Percentiles rank a stretch among this genome's conserved stretches.
Evolutionary conservation across 1,139 yeast genomes (phyloP).

Genomic region (Yamadazyma membranifaciens): DNA sequence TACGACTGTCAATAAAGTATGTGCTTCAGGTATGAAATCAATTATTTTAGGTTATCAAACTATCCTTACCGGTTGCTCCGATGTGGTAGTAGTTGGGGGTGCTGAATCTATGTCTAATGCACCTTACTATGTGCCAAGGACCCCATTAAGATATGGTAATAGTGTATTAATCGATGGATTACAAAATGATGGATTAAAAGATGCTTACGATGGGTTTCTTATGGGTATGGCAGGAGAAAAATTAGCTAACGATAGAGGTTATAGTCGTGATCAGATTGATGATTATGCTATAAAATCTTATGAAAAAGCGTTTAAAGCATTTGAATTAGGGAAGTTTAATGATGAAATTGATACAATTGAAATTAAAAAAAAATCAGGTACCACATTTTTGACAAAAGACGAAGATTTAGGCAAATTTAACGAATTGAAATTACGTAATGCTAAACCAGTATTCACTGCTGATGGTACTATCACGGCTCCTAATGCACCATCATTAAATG

Average conservation of each 20-base stretch:
- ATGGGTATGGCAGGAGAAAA: constrained; percentile 98
- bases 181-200: constrained; percentile 86
- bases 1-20: constrained; percentile 90
- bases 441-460: constrained; percentile 90
- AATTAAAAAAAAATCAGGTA: constrained; percentile 86
- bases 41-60: constrained; percentile 87
- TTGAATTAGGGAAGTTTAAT: constrained; percentile 72
- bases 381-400: constrained; percentile 63
- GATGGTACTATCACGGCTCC: constrained; percentile 95
- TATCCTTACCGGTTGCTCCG: constrained; percentile 84
- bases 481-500: constrained; percentile 92
- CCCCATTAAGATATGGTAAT: constrained; percentile 88
- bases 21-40: constrained; percentile 95
- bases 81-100: constrained; percentile 93
- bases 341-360: constrained; percentile 82
- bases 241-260: constrained; percentile 71
- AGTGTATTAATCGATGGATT: constrained; percentile 77
- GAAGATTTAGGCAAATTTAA: constrained; percentile 72
- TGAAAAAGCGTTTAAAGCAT: constrained; percentile 77
- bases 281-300: constrained; percentile 66
- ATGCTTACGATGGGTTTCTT: constrained; percentile 79
- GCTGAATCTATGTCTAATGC: constrained; percentile 96
- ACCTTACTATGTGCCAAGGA: constrained; percentile 86
- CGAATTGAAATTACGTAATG: constrained; percentile 69
- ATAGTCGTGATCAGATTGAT: constrained; percentile 71